Evolutionary conservation across 495 filamentous ascomycete genomes (phyloP), one percentile per base, ranked within the genome.

Genomic region (Cercophora sp.): DNA sequence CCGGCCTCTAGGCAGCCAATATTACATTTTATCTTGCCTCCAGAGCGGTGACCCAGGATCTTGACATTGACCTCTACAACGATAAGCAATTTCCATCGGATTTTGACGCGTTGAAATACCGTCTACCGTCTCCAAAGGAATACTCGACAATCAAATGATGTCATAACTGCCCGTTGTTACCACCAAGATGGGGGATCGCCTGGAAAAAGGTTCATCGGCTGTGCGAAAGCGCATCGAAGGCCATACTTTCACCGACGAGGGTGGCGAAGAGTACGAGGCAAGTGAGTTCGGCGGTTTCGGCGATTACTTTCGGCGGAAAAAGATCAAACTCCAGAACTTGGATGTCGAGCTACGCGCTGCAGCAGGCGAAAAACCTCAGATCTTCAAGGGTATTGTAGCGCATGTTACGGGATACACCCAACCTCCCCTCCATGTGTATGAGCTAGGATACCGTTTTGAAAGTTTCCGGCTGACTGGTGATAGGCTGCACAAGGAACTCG

Each of bases 391-490:
- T 2, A 74, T 96, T 6, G 88, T 96, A 11, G 89, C 88, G 2
- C 85, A 93, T 71, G 85, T 96, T 22, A 92, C 89, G 57, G 92
- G 93, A 22, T 96, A 96, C 61, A 96, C 91, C 0, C 89, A 95
- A 56, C 93, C 93, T 0, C 87, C 89, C 0, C 70, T 94, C 44
- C 90, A 91, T 51, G 86, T 96, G 59, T n/a, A n/a, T n/a, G n/a
- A n/a, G n/a, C n/a, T n/a, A n/a, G n/a, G n/a, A n/a, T n/a, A n/a
- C n/a, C n/a, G n/a, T n/a, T n/a, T n/a, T n/a, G n/a, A n/a, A n/a
- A n/a, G n/a, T n/a, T n/a, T n/a, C n/a, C n/a, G n/a, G n/a, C n/a
- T n/a, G n/a, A n/a, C n/a, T n/a, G n/a, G n/a, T n/a, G n/a, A n/a
- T n/a, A n/a, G n/a, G n/a, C 77, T 98, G 8, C 90, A 94, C 65